Evolutionary conservation across 331 rosid species (phyloP).

Genomic region (Cydonia oblonga): DNA sequence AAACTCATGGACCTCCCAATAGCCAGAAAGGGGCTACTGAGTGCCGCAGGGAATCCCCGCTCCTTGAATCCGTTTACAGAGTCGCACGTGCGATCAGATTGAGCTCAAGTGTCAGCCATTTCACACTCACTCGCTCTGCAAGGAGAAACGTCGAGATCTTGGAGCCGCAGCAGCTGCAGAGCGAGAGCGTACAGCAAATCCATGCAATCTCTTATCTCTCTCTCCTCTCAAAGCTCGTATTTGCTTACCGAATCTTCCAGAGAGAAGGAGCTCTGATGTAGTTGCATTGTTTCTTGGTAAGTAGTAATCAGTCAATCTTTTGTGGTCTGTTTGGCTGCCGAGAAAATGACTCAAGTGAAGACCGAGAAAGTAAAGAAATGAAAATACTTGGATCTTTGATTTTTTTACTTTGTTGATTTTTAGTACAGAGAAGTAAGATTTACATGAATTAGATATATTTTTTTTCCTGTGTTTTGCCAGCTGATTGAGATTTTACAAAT

Average conservation of each 20-base stretch:
- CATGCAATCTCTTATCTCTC: constrained; percentile 4
- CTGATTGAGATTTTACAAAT: not conserved
- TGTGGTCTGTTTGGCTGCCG: constrained; percentile 4
- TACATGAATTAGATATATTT: not conserved
- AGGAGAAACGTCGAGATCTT: constrained; percentile 21
- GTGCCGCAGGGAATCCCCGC: not conserved
- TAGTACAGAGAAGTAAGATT: not conserved
- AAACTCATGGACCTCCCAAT: no score
- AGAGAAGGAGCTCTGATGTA: not conserved
- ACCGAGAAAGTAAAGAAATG: not conserved
- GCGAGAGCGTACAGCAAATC: not conserved
- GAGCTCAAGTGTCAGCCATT: not conserved
- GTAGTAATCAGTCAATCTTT: not conserved
- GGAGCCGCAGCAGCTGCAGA: not conserved
- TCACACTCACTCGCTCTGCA: not conserved
- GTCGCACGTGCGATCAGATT: not conserved
- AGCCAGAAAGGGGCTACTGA: no score
- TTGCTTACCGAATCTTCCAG: not conserved
- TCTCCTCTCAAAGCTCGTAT: not conserved
- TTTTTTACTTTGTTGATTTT: not conserved
- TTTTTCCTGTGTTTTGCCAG: not conserved
- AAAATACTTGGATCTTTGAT: not conserved
- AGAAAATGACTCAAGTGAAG: not conserved
- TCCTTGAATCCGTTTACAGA: not conserved
- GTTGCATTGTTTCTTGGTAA: not conserved